phyloP scores from a whole-genome alignment of 2,329 filamentous ascomycete species.

The Colletotrichum noveboracense region DNA sequence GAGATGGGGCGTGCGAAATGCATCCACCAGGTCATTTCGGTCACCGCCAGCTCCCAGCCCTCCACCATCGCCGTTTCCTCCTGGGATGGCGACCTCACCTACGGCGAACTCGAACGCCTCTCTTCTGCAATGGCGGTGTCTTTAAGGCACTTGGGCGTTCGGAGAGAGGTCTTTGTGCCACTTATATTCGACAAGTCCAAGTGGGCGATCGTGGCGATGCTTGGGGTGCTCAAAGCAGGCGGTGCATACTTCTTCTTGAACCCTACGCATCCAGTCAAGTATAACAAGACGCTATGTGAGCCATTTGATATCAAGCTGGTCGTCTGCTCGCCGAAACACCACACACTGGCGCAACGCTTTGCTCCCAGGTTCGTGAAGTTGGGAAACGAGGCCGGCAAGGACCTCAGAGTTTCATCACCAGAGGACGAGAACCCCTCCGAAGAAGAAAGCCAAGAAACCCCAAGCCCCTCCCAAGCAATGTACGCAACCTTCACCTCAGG shows the following conservation, averaged over 20 bases:
- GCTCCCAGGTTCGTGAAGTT: too few relatives aligned
- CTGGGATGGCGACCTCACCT: not conserved
- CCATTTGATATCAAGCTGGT: too few relatives aligned
- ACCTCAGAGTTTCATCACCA: too few relatives aligned
- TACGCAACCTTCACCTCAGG: slow-evolving; percentile 61
- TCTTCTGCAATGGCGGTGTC: slow-evolving; percentile 21
- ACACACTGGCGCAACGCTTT: too few relatives aligned
- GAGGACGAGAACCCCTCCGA: too few relatives aligned
- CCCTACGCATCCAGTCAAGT: not conserved
- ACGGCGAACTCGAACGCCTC: not conserved
- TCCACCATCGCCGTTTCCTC: slow-evolving; percentile 15
- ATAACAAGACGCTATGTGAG: too few relatives aligned
- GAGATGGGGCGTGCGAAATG: too few relatives aligned
- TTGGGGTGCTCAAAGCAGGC: slow-evolving; percentile 37
- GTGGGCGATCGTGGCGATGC: slow-evolving; percentile 33
- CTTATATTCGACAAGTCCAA: slow-evolving; percentile 37
- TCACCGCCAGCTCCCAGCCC: not conserved
- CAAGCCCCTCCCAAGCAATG: too few relatives aligned
- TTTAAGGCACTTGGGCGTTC: slow-evolving; percentile 26
- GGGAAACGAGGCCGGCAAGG: too few relatives aligned
- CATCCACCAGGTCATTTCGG: too few relatives aligned
- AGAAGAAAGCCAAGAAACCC: too few relatives aligned
- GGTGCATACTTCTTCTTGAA: slow-evolving; percentile 37
- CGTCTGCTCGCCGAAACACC: too few relatives aligned
- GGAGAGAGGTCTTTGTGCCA: slow-evolving; percentile 30